Evolutionary conservation across 805 yeast genomes (phyloP), one percentile per base, ranked within the genome.

Genomic region (Myxozyma neotropica): DNA sequence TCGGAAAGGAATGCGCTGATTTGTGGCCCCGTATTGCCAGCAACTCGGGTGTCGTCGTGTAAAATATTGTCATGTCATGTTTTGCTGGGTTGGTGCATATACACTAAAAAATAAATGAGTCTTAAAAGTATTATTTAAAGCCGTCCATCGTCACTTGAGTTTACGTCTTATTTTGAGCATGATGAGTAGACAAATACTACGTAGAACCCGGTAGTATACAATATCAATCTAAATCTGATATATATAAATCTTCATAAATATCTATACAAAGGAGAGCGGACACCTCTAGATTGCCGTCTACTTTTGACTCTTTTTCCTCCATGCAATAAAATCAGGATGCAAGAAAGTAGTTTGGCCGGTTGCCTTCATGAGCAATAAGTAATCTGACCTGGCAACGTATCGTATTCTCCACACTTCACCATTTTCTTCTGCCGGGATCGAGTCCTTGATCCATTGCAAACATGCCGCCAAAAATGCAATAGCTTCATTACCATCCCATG

Each of bases 21-120:
- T 88, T 94, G 81, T 94, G 99, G 99, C 99, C 99, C 81, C 90
- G 99, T 86, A 94, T 94, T 84, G 98, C 99, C 78, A 91, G 97
- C 73, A 90, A 90, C 93, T 94, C 99, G 75, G 99, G 99, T 90
- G 99, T 94, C 80, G 99, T 94, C 81, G 99, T 92, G 80, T 94
- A 92, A 85, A 75, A 39, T 56, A 56, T 19, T 48, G 53, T 48
- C 33, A 48, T 48, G 53, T 48, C 53, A 48, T 48, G 53, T 48
- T 48, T 48, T 48, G 53, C 53, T 48, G 53, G 53, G 53, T 48
- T 48, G 53, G 53, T 48, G 53, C 53, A 48, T 48, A 23, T 43
- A 48, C 53, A 48, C 53, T 48, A 19, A 35, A 48, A 48, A 48
- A 48, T 36, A 48, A 48, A 36, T 24, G 29, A 36, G 33, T 33